phyloP scores from a whole-genome alignment of 2,329 filamentous ascomycete species.

The Cercospora sp. region DNA sequence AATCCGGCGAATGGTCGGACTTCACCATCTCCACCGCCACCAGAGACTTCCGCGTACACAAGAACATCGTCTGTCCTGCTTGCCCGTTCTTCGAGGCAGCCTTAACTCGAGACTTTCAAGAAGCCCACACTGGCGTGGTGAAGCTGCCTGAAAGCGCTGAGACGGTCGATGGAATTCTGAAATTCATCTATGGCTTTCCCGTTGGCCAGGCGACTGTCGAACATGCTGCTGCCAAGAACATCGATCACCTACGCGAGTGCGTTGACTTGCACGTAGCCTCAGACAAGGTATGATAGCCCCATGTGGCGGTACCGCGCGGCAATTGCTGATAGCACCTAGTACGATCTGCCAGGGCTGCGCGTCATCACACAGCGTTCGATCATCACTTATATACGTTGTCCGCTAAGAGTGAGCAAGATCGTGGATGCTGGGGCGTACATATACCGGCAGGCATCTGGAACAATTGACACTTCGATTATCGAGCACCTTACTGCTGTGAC shows the following conservation, averaged over 20 bases:
- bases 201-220: not conserved
- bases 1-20: constrained; percentile 7
- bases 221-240: not conserved
- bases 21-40: not conserved
- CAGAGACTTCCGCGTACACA: constrained; percentile 2
- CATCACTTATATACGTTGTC: no score
- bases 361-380: no score
- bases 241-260: not conserved
- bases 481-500: no score
- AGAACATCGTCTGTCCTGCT: constrained; percentile 2
- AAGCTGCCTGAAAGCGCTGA: not conserved
- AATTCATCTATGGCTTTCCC: not conserved
- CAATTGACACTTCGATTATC: no score
- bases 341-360: no score
- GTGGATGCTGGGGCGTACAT: no score
- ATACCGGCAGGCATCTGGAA: no score
- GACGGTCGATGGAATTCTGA: not conserved
- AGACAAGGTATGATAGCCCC: not conserved
- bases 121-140: not conserved
- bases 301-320: no score
- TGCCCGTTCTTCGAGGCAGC: not conserved
- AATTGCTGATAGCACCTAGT: no score
- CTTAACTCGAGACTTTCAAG: not conserved
- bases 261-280: not conserved
- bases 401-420: no score